Evolutionary conservation across 2,329 filamentous ascomycete species (phyloP), one percentile per base, ranked within the genome.

Genomic region (Ophiostoma ips): DNA sequence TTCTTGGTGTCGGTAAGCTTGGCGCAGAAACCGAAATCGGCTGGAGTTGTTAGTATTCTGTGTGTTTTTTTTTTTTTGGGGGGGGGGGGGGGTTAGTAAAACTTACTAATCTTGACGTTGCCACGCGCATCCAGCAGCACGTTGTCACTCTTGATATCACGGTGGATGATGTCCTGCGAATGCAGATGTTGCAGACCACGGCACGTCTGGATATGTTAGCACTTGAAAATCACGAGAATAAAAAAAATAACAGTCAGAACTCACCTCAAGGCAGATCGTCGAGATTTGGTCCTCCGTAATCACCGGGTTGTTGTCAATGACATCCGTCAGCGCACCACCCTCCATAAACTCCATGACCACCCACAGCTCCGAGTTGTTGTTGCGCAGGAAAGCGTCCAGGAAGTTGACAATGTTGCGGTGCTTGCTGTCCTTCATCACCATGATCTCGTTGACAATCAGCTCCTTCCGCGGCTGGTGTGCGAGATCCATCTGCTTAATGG

Each of bases 341-440:
- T 98, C 92, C 92, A 98, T 98, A 62, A 89, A 98, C 70, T 98
- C 92, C 92, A 98, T 95, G 48, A 98, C 90, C 11, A 98, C 88
- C 92, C 92, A 98, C n/a, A 98, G 76, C 65, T 98, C 92, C 50
- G 85, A 79, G 60, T 86, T 88, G 66, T 92, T 90, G 65, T 95
- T 94, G 61, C 92, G 86, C 62, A 98, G 70, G 73, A 96, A 98
- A 3, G 90, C 89, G 59, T 98, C 92, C 33, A 98, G 71, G 70
- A 95, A 98, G 69, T 98, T 98, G 67, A 98, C 92, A 71, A 98
- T 98, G 67, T 98, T 98, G 54, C 84, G 83, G 66, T 98, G 92
- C 64, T 89, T 86, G 72, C 87, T 95, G 69, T 98, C 92, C 71
- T 96, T 95, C 92, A 98, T 98, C 53, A 98, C 92, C 71, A 98